phyloP scores from a whole-genome alignment of 192 early-diverging fungal genomes.

The Rhizophagus prolifer region DNA sequence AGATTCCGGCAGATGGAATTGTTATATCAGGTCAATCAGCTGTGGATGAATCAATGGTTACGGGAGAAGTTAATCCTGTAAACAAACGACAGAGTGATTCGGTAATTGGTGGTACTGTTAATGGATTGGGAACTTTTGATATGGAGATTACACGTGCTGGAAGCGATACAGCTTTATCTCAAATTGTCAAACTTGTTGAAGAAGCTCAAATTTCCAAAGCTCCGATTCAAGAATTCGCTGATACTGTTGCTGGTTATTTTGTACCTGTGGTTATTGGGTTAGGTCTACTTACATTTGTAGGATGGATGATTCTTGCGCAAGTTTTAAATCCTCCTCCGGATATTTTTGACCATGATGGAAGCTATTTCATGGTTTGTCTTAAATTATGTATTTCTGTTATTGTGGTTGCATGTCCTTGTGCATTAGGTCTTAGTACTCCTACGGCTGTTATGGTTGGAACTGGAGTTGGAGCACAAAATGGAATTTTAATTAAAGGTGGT shows the following conservation, averaged over 20 bases:
- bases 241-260: constrained; percentile 87
- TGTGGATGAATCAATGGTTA: constrained; percentile 96
- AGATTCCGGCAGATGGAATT: constrained; percentile 87
- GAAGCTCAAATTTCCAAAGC: constrained; percentile 93
- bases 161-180: constrained; percentile 83
- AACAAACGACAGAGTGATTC: constrained; percentile 58
- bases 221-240: constrained; percentile 92
- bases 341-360: constrained; percentile 47
- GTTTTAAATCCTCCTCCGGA: constrained; percentile 39
- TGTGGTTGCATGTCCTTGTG: constrained; percentile 97
- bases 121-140: constrained; percentile 81
- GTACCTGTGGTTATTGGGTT: constrained; percentile 82
- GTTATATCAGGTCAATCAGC: constrained; percentile 71
- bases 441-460: constrained; percentile 99
- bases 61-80: constrained; percentile 87
- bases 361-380: constrained; percentile 78
- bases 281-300: constrained; percentile 68
- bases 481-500: constrained; percentile 96
- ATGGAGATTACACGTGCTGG: constrained; percentile 87
- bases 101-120: constrained; percentile 96
- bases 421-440: constrained; percentile 92
- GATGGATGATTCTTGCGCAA: constrained; percentile 70
- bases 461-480: constrained; percentile 91
- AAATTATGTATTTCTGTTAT: constrained; percentile 92
- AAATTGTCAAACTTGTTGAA: constrained; percentile 92